These are phyloP conservation scores for Cercospora sojina DNA, from an alignment of 2,329 filamentous ascomycete genomes.

Conservation along the genomic window DNA sequence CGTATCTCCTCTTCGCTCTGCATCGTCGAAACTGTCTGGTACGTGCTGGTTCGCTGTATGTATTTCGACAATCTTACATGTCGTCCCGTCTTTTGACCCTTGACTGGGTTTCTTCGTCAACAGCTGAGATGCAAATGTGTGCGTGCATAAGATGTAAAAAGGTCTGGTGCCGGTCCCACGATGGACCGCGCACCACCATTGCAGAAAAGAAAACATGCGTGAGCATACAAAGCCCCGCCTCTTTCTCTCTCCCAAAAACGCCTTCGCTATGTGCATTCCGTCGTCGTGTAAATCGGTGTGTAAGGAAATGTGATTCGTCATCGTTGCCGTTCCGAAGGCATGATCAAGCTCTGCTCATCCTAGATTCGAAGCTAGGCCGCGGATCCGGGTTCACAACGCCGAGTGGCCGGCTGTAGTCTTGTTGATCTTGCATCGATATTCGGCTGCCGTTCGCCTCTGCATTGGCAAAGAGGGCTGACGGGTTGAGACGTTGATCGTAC, in stretches of 20 bases:
- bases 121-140: conserved; percentile 22
- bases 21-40: conserved; percentile 11
- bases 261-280: conserved; percentile 17
- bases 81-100: conserved; percentile 7
- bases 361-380: conserved; percentile 35
- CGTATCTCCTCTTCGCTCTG: conserved; percentile 5
- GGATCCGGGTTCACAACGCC: conserved; percentile 43
- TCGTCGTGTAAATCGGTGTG: conserved; percentile 20
- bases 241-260: conserved; percentile 18
- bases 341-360: conserved; percentile 16
- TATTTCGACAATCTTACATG: conserved; percentile 8
- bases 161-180: conserved; percentile 4
- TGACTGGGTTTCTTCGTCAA: conserved; percentile 13
- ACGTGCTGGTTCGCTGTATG: conserved; percentile 16
- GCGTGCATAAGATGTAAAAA: conserved; percentile 15
- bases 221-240: conserved; percentile 11
- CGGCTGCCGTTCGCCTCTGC: conserved; percentile 47
- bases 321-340: conserved; percentile 1
- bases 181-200: conserved; percentile 10
- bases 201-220: conserved; percentile 14
- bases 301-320: conserved; percentile 19
- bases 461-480: conserved; percentile 47
- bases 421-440: conserved; percentile 48
- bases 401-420: conserved; percentile 49
- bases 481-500: conserved; percentile 52